These are phyloP conservation scores for Bremia lactucae DNA, from an alignment of 352 stramenopile genomes.

Conservation along the genomic window DNA sequence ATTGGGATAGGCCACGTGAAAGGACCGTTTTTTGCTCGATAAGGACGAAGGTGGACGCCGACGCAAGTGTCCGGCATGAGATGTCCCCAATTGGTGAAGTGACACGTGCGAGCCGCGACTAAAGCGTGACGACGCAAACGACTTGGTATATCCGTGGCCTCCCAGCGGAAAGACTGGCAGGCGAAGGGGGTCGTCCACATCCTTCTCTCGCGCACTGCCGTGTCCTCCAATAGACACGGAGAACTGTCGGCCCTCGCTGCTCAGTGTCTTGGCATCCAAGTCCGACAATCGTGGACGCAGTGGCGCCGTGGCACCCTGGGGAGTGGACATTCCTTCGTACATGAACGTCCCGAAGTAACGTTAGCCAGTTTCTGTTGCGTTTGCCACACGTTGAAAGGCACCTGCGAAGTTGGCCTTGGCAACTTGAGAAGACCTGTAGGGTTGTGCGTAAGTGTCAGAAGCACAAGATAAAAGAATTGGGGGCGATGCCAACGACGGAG, in stretches of 20 bases:
- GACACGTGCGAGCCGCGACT: conserved; percentile 21
- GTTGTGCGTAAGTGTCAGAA: too few relatives aligned
- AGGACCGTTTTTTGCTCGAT: conserved; percentile 45
- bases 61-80: conserved; percentile 10
- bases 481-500: too few relatives aligned
- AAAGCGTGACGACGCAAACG: conserved; percentile 9
- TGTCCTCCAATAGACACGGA: conserved; percentile 14
- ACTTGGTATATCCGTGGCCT: conserved; percentile 17
- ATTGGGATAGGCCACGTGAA: conserved; percentile 23
- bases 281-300: conserved; percentile 23
- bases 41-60: conserved; percentile 12
- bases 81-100: conserved; percentile 11
- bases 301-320: conserved; percentile 13
- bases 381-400: too few relatives aligned
- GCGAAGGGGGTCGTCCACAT: conserved; percentile 18
- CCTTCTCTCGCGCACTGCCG: conserved; percentile 17
- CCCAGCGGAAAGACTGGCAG: conserved; percentile 23
- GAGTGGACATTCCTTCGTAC: conserved; percentile 27
- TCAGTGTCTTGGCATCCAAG: conserved; percentile 14
- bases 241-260: conserved; percentile 7
- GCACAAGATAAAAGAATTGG: too few relatives aligned
- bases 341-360: conserved; percentile 9
- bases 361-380: too few relatives aligned
- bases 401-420: too few relatives aligned
- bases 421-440: too few relatives aligned